phyloP scores from a whole-genome alignment of 2,329 filamentous ascomycete genomes.

The Colletotrichum theobromicola region DNA sequence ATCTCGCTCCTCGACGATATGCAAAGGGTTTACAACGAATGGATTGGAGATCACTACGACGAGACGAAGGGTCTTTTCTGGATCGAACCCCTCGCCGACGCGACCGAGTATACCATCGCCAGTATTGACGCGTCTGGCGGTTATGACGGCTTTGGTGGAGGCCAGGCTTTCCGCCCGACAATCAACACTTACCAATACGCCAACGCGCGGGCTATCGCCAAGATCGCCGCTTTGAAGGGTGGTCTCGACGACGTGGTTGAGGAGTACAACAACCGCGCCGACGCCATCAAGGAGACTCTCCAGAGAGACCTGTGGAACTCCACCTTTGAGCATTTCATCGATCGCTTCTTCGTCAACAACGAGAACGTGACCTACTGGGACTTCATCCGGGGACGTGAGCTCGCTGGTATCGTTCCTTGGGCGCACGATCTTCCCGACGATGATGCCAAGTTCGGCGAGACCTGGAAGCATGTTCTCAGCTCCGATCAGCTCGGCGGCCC shows the following conservation, averaged over 20 bases:
- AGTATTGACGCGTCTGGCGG: slow-evolving; percentile 23
- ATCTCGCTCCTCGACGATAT: slow-evolving; percentile 44
- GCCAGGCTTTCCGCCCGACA: slow-evolving; percentile 45
- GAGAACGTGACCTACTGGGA: slow-evolving; percentile 33
- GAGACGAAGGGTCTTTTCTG: slow-evolving; percentile 42
- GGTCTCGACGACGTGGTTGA: slow-evolving; percentile 28
- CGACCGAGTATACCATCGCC: slow-evolving; percentile 43
- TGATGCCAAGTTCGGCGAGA: slow-evolving; percentile 37
- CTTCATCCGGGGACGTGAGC: slow-evolving; percentile 32
- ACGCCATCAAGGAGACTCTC: slow-evolving; percentile 37
- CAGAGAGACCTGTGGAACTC: slow-evolving; percentile 41
- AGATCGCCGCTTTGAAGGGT: slow-evolving; percentile 38
- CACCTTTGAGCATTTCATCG: slow-evolving; percentile 42
- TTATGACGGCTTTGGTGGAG: slow-evolving; percentile 37
- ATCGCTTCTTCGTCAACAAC: slow-evolving; percentile 40
- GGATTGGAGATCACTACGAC: slow-evolving; percentile 39
- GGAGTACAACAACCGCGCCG: slow-evolving; percentile 37
- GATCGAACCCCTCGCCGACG: slow-evolving; percentile 46
- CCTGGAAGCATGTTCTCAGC: slow-evolving; percentile 17
- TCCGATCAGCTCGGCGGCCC: slow-evolving; percentile 24
- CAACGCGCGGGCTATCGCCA: slow-evolving; percentile 42
- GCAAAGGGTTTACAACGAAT: slow-evolving; percentile 40
- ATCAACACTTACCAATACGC: slow-evolving; percentile 50
- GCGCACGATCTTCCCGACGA: slow-evolving; percentile 44
- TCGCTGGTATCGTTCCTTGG: slow-evolving; percentile 47